Evolutionary conservation across 2,329 filamentous ascomycete genomes (phyloP).

Genomic region (Botrytis tulipae): DNA sequence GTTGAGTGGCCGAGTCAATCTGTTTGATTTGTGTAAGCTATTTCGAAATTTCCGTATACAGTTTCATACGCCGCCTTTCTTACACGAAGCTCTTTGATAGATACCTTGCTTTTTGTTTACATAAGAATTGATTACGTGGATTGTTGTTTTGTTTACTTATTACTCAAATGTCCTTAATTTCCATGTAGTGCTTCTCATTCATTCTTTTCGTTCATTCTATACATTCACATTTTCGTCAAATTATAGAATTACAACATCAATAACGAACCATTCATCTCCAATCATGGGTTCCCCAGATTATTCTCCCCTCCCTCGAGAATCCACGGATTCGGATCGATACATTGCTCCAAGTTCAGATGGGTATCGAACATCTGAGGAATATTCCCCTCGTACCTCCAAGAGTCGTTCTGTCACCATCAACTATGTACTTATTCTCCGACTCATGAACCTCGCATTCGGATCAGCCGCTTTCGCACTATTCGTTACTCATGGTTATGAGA

Average conservation of each 20-base stretch:
- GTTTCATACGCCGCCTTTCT: neutral
- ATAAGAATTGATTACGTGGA: neutral
- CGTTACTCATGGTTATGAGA: neutral
- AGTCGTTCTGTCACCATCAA: neutral
- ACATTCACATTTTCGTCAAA: neutral
- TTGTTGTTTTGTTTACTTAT: neutral
- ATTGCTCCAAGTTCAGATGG: neutral
- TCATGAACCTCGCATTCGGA: neutral
- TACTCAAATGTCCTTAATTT: neutral
- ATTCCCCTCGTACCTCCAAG: neutral
- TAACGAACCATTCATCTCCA: neutral
- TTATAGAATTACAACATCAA: neutral
- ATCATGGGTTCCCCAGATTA: constrained; percentile 11
- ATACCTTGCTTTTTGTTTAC: neutral
- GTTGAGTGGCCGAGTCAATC: neutral
- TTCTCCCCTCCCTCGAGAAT: neutral
- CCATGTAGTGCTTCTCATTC: neutral
- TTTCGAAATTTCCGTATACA: neutral
- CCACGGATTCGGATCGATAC: constrained; percentile 10
- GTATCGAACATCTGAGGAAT: neutral
- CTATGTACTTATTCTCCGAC: constrained; percentile 2
- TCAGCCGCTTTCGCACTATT: neutral
- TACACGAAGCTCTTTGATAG: neutral
- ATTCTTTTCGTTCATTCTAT: neutral
- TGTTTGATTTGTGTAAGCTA: neutral